These are phyloP conservation scores for Scedosporium dehoogii DNA, from an alignment of 2,329 filamentous ascomycete species.

Conservation along the genomic window DNA sequence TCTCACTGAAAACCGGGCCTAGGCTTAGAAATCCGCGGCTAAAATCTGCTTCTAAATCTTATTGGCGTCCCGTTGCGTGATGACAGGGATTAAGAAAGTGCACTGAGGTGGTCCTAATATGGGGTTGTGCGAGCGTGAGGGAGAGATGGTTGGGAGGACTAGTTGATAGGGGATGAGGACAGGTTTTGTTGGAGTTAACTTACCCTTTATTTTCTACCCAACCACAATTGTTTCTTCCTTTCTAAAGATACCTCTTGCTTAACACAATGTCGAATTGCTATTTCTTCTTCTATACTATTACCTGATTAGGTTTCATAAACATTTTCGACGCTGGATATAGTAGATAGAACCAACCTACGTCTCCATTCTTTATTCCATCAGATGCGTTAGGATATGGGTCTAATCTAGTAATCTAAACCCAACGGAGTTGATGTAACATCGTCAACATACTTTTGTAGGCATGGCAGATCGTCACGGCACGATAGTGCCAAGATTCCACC, in stretches of 20 bases:
- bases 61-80: not conserved
- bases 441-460: not conserved
- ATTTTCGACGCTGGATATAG: too few species aligned
- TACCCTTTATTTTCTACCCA: not conserved
- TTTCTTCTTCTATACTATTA: not conserved
- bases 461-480: not conserved
- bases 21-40: not conserved
- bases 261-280: not conserved
- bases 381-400: not conserved
- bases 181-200: not conserved
- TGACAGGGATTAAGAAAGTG: not conserved
- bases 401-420: not conserved
- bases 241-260: not conserved
- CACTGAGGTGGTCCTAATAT: not conserved
- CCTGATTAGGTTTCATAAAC: too few species aligned
- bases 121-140: not conserved
- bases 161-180: not conserved
- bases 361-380: too few species aligned
- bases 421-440: not conserved
- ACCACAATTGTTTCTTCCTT: not conserved
- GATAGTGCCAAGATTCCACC: not conserved
- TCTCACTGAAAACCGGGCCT: not conserved
- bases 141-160: not conserved
- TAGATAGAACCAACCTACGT: too few species aligned
- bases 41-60: not conserved